Evolutionary conservation across 1,284 basidiomycete species (phyloP).

Genomic region (Tilletiaria anomala): DNA sequence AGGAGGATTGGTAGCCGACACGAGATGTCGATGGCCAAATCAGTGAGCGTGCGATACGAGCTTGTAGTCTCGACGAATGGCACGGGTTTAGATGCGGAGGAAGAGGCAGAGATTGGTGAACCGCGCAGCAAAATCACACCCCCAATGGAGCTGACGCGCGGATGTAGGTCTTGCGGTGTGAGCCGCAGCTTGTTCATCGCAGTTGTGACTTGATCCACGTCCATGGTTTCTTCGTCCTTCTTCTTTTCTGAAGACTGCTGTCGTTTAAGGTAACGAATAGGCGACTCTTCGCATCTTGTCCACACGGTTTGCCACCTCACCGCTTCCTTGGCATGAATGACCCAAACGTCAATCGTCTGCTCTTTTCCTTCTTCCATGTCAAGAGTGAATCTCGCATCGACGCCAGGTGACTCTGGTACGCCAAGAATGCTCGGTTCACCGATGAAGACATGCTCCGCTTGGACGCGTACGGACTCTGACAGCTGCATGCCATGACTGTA

Average conservation of each 20-base stretch:
- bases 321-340: neutral
- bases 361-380: too few relatives aligned
- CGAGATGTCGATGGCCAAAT: constrained; percentile 54
- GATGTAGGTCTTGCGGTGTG: neutral
- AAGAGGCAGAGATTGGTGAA: neutral
- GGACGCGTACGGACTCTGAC: constrained; percentile 9
- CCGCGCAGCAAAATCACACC: neutral
- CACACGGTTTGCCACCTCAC: neutral
- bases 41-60: constrained; percentile 49
- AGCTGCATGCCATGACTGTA: constrained; percentile 15
- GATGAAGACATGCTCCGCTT: constrained; percentile 12
- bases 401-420: neutral
- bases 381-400: neutral
- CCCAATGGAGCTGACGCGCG: neutral
- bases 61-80: constrained; percentile 56
- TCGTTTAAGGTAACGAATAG: neutral
- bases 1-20: constrained; percentile 65
- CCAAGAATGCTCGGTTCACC: constrained; percentile 1
- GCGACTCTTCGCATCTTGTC: neutral
- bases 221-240: too few relatives aligned
- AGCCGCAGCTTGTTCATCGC: constrained; percentile 1
- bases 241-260: too few relatives aligned
- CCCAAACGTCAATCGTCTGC: too few relatives aligned
- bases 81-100: too few relatives aligned
- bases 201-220: neutral